Conservation (phyloP, 2,329 filamentous ascomycete species). For the Macrophomina phaseolina region DNA sequence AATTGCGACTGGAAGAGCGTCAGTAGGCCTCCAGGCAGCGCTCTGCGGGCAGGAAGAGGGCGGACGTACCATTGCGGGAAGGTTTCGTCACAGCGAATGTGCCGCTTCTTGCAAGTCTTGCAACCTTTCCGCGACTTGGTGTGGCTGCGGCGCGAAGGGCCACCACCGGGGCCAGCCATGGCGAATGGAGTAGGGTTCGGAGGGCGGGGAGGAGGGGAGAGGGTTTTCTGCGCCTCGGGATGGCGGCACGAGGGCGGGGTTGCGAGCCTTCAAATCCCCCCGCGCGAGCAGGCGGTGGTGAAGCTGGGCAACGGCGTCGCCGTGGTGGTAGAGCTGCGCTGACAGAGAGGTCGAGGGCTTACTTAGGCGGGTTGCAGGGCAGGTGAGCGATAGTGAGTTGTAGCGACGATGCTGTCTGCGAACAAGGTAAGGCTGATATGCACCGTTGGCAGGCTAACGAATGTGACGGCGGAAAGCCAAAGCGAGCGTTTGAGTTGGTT, state of each 20-base stretch:
- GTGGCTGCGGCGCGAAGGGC: slow-evolving; percentile 88
- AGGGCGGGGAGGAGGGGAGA: slow-evolving; percentile 19
- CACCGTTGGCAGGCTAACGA: slow-evolving; percentile 31
- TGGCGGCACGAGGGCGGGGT: slow-evolving; percentile 18
- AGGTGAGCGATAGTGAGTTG: slow-evolving; percentile 20
- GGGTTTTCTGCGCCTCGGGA: slow-evolving; percentile 17
- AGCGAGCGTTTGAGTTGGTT: slow-evolving; percentile 35
- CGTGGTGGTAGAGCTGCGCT: slow-evolving; percentile 19
- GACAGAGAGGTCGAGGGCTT: slow-evolving; percentile 13
- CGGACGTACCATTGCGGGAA: slow-evolving; percentile 88
- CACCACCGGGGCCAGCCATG: slow-evolving; percentile 94
- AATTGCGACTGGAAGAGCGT: slow-evolving; percentile 75
- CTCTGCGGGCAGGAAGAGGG: not conserved
- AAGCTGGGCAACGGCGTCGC: slow-evolving; percentile 20
- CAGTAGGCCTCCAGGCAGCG: not conserved
- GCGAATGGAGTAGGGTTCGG: slow-evolving; percentile 13
- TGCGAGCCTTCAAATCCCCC: slow-evolving; percentile 17
- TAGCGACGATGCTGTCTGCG: slow-evolving; percentile 14
- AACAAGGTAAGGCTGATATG: slow-evolving; percentile 27
- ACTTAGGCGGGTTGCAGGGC: slow-evolving; percentile 9
- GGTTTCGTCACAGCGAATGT: slow-evolving; percentile 97
- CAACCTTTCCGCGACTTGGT: slow-evolving; percentile 99
- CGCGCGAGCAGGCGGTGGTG: slow-evolving; percentile 12
- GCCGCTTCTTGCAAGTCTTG: slow-evolving; percentile 95
- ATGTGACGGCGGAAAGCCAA: slow-evolving; percentile 41